Evolutionary conservation across 2,329 filamentous ascomycete species (phyloP).

Genomic region (Colletotrichum filicis): DNA sequence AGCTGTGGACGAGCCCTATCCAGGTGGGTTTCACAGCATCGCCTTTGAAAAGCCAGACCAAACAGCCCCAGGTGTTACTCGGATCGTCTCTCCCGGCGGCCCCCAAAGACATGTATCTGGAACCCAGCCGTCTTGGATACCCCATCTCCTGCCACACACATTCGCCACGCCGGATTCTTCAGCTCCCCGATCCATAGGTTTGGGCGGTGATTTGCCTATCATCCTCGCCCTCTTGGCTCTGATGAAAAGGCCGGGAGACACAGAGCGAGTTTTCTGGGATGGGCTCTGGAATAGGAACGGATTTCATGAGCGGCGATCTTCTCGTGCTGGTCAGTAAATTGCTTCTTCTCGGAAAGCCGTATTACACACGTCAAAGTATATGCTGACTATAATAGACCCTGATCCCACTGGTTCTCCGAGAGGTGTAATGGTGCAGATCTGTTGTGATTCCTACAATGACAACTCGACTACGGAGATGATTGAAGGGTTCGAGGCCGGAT

Average conservation of each 20-base stretch:
- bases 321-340: slow-evolving; percentile 9
- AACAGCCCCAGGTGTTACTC: slow-evolving; percentile 29
- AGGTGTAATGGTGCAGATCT: slow-evolving; percentile 49
- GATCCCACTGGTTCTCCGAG: slow-evolving; percentile 40
- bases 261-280: slow-evolving; percentile 18
- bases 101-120: slow-evolving; percentile 42
- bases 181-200: slow-evolving; percentile 41
- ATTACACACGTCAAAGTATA: no score
- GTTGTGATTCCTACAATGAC: slow-evolving; percentile 43
- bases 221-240: slow-evolving; percentile 53
- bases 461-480: no score
- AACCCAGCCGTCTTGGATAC: slow-evolving; percentile 49
- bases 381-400: slow-evolving; percentile 38
- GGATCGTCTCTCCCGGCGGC: slow-evolving; percentile 43
- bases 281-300: slow-evolving; percentile 25
- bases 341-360: no score
- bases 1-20: slow-evolving; percentile 1
- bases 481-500: no score
- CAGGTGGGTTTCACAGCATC: slow-evolving; percentile 41
- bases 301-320: not conserved
- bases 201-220: slow-evolving; percentile 51
- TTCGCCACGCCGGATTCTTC: slow-evolving; percentile 39
- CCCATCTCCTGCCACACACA: slow-evolving; percentile 46
- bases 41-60: slow-evolving; percentile 41
- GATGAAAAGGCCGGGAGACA: not conserved